Evolutionary conservation across 148 eudicot genomes (phyloP).

Genomic region (Nepenthes gracilis): DNA sequence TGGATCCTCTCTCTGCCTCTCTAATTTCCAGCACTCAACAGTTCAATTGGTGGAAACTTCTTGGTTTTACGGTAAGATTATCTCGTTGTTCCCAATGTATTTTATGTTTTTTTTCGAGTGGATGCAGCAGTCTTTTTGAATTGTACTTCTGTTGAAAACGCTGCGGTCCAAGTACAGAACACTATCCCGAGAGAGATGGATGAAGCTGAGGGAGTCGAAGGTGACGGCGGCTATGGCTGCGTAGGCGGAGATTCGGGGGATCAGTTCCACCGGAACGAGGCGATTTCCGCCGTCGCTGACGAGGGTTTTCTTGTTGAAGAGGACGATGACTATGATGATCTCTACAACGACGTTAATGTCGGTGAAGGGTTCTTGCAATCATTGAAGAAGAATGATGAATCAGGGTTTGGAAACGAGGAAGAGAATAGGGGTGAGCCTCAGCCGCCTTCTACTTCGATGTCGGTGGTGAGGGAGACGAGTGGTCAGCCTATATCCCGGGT

Average conservation of each 20-base stretch:
- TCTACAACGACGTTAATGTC: conserved; percentile 77
- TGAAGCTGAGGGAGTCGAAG: conserved; percentile 41
- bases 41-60: conserved; percentile 3
- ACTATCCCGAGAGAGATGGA: conserved; percentile 21
- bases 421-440: conserved; percentile 21
- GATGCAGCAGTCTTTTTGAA: not conserved
- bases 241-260: conserved; percentile 34
- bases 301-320: conserved; percentile 63
- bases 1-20: conserved; percentile 1
- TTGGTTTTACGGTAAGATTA: conserved; percentile 19
- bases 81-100: not conserved
- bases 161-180: too few species aligned
- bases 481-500: conserved; percentile 17
- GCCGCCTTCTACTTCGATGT: conserved; percentile 9
- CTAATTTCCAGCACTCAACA: too few species aligned
- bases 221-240: conserved; percentile 10
- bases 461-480: conserved; percentile 8
- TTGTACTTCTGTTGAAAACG: not conserved
- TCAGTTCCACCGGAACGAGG: conserved; percentile 54
- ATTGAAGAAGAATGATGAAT: conserved; percentile 43
- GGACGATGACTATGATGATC: conserved; percentile 87
- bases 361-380: conserved; percentile 72
- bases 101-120: not conserved
- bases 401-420: conserved; percentile 24
- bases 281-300: conserved; percentile 75